Evolutionary conservation across 139 green algal genomes (phyloP), one percentile per base, ranked within the genome.

Genomic region (Haematococcus sp.): DNA sequence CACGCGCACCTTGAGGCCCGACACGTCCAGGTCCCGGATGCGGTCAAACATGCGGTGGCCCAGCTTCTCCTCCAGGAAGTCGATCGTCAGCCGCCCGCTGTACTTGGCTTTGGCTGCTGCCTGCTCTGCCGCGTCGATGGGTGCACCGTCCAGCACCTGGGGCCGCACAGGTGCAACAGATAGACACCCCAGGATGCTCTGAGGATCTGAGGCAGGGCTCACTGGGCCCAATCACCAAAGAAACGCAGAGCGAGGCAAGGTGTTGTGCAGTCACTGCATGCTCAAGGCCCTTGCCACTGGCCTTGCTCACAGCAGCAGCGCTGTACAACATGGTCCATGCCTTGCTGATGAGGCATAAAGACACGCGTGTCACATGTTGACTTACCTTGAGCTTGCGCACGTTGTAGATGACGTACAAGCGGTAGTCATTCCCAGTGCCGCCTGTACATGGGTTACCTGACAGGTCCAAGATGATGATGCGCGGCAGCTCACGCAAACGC

Each of bases 401-500:
- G 25, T 84, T 83, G 78, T 85, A 93, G 20, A 93, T 79, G n/a
- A 83, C 70, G 68, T 87, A 88, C 40, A 88, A 54, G 25, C 85
- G 76, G 79, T 92, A 94, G 63, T 90, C 84, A 11, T 87, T 74
- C 1, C 28, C 25, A 2, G 63, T 49, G 1, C 61, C 72, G 0
- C 43, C 34, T 3, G 49, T 74, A 19, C 86, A 30, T 3, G 86
- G 84, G 70, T 93, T 93, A 27, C 78, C 89, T 17, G 70, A 65
- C 30, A 94, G 75, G 78, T 94, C 88, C 31, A 94, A 71, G 58
- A 93, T 91, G 76, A 92, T 90, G 55, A 94, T 83, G 31, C 85
- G 81, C 23, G 84, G 85, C 40, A 93, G 84, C 15, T 85, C 80
- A 31, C 84, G 76, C 51, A 93, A 72, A 4, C 81, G 81, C 68